These are phyloP conservation scores for Zygnema cylindricum DNA, from an alignment of 139 green algal species.

Conservation along the genomic window DNA sequence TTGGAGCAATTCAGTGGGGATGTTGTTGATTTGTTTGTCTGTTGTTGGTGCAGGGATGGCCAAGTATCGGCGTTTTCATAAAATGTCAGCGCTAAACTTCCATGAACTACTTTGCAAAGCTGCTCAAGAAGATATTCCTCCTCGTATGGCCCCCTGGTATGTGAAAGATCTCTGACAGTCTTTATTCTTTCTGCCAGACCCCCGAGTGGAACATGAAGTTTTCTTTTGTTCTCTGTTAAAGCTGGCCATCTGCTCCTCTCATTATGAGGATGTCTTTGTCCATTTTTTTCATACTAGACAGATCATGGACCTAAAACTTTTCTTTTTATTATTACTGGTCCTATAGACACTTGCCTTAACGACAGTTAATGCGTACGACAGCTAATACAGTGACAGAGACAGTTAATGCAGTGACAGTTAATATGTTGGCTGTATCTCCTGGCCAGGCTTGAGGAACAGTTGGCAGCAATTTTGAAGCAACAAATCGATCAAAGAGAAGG, in stretches of 20 bases:
- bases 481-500: not conserved
- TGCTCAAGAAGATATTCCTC: not conserved
- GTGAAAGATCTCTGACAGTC: not conserved
- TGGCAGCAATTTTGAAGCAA: not conserved
- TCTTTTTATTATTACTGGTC: too few species aligned
- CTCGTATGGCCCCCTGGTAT: constrained; percentile 10
- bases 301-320: too few species aligned
- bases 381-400: not conserved
- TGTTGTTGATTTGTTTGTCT: not conserved
- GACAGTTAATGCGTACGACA: too few species aligned
- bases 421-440: too few species aligned
- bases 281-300: too few species aligned
- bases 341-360: too few species aligned
- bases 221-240: too few species aligned
- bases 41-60: not conserved
- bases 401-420: not conserved
- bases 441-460: constrained; percentile 1
- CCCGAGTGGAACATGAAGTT: too few species aligned
- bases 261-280: too few species aligned
- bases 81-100: constrained; percentile 12
- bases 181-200: too few species aligned
- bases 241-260: too few species aligned
- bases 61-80: constrained; percentile 20
- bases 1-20: not conserved
- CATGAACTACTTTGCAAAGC: constrained; percentile 5